phyloP scores from a whole-genome alignment of 2,329 filamentous ascomycete species.

The Coniella lustricola region DNA sequence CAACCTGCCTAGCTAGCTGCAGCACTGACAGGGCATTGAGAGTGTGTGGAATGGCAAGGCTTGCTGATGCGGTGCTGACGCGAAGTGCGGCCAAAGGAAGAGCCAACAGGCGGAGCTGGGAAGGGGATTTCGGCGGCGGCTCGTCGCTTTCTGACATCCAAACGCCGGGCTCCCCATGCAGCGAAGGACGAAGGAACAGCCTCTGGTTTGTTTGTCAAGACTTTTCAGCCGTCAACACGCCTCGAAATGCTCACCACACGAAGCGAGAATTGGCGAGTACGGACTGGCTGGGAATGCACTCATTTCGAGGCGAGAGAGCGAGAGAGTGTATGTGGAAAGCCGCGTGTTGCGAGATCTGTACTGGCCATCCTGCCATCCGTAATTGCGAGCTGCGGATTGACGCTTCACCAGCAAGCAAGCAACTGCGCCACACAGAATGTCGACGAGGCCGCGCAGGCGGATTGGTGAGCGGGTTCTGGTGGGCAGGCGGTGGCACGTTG shows the following conservation, averaged over 20 bases:
- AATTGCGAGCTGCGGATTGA: too few relatives aligned
- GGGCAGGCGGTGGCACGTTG: neutral
- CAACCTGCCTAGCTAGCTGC: too few relatives aligned
- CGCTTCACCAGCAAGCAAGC: too few relatives aligned
- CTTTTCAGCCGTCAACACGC: neutral
- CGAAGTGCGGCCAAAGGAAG: constrained; percentile 1
- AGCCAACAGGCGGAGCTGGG: constrained; percentile 1
- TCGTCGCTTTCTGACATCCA: neutral
- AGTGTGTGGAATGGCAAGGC: neutral
- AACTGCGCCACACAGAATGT: neutral
- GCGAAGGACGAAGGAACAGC: too few relatives aligned
- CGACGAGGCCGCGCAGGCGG: neutral
- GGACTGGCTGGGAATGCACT: too few relatives aligned
- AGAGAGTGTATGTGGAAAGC: too few relatives aligned
- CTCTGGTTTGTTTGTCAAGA: too few relatives aligned
- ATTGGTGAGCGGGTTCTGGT: neutral
- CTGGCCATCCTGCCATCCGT: too few relatives aligned
- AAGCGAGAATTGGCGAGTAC: too few relatives aligned
- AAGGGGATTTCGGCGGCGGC: neutral
- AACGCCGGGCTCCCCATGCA: too few relatives aligned
- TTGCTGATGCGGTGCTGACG: neutral
- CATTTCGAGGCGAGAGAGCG: too few relatives aligned
- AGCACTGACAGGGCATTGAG: neutral
- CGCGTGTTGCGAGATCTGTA: too few relatives aligned
- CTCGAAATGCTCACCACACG: neutral